Conservation (phyloP, 495 filamentous ascomycete genomes). For the Hypoxylon crocopeplum region DNA sequence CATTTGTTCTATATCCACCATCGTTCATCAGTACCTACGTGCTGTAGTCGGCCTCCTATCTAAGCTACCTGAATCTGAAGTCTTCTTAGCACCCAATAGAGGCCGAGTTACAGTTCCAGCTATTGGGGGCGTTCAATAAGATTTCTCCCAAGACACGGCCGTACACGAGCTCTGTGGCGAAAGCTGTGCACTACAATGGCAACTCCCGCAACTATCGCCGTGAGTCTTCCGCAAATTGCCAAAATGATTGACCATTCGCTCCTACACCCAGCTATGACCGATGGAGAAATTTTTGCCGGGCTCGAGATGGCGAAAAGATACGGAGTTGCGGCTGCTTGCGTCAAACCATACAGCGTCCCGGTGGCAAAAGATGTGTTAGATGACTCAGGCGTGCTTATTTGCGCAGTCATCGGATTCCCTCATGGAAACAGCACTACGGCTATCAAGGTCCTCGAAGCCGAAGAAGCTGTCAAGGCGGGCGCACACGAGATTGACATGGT, state of each 20-base stretch:
- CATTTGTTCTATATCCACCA: not conserved
- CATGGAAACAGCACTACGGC: conserved; percentile 62
- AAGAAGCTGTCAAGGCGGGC: conserved; percentile 53
- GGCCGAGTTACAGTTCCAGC: too few relatives aligned
- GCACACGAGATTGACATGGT: conserved; percentile 66
- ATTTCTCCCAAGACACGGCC: too few relatives aligned
- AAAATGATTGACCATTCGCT: conserved; percentile 68
- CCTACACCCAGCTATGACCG: conserved; percentile 66
- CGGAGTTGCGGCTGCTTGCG: conserved; percentile 61
- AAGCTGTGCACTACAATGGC: conserved; percentile 15
- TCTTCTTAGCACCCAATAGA: too few relatives aligned
- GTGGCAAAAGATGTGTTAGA: conserved; percentile 54
- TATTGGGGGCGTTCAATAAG: too few relatives aligned
- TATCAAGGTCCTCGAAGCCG: conserved; percentile 61
- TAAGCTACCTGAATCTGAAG: too few relatives aligned
- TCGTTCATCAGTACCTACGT: not conserved
- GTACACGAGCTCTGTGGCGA: too few relatives aligned
- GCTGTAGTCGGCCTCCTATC: not conserved
- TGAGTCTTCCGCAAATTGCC: conserved; percentile 60
- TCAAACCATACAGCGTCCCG: conserved; percentile 62
- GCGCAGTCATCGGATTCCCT: conserved; percentile 65
- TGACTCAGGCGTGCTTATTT: conserved; percentile 57
- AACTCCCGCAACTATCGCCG: conserved; percentile 46
- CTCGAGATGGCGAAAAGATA: conserved; percentile 54
- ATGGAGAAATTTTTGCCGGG: conserved; percentile 57